phyloP scores from a whole-genome alignment of 768 basidiomycete species.

The Russula lepida region DNA sequence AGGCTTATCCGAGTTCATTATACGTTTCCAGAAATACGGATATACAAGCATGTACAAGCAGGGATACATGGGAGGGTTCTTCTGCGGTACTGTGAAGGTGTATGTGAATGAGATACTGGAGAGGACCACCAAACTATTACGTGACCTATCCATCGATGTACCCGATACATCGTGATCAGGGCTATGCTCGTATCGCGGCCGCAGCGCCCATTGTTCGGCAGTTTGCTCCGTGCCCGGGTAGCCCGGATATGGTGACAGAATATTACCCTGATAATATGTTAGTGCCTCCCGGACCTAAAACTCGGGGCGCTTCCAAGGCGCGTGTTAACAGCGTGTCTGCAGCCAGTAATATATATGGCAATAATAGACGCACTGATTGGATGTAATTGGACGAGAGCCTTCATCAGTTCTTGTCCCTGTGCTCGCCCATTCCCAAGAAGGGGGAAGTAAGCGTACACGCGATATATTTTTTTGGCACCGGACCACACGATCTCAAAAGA shows the following conservation, averaged over 20 bases:
- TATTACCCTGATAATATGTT: conserved; percentile 20
- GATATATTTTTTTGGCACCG: conserved; percentile 17
- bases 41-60: conserved; percentile 14
- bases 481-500: conserved; percentile 19
- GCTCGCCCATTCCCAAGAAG: conserved; percentile 19
- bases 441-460: conserved; percentile 18
- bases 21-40: conserved; percentile 12
- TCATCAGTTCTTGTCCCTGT: conserved; percentile 18
- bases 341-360: neutral
- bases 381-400: conserved; percentile 18
- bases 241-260: conserved; percentile 12
- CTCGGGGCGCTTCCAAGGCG: conserved; percentile 15
- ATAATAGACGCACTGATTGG: conserved; percentile 16
- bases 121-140: conserved; percentile 12
- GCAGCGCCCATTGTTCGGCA: conserved; percentile 19
- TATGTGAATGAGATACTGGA: conserved; percentile 8
- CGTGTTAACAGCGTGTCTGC: conserved; percentile 18
- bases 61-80: conserved; percentile 12
- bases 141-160: conserved; percentile 18
- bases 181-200: conserved; percentile 15
- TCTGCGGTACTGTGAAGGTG: neutral
- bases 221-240: conserved; percentile 14
- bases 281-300: conserved; percentile 18
- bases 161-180: conserved; percentile 18
- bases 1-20: conserved; percentile 11